phyloP scores from a whole-genome alignment of 75 land plant genomes.

The Cryptomeria japonica region DNA sequence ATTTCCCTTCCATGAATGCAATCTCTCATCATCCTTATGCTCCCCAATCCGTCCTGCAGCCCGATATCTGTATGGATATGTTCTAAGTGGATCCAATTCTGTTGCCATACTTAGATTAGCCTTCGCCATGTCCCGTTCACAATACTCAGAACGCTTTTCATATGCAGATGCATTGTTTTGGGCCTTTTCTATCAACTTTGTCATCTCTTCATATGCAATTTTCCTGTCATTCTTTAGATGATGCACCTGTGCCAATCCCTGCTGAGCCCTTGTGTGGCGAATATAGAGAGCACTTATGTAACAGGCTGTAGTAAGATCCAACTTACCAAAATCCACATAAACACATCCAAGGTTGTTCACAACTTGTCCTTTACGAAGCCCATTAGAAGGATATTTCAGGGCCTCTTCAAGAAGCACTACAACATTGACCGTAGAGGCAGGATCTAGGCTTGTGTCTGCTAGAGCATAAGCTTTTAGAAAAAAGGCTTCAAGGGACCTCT shows the following conservation, averaged over 20 bases:
- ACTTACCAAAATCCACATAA: constrained; percentile 80
- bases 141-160: constrained; percentile 92
- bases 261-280: constrained; percentile 92
- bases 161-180: constrained; percentile 89
- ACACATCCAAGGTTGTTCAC: constrained; percentile 84
- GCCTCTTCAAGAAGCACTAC: constrained; percentile 70
- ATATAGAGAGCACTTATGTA: constrained; percentile 79
- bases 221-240: constrained; percentile 68
- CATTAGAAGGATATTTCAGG: constrained; percentile 80
- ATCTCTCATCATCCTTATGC: too few relatives aligned
- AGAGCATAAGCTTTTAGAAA: too few relatives aligned
- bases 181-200: constrained; percentile 88
- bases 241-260: constrained; percentile 85
- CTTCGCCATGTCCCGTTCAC: constrained; percentile 87
- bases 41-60: too few relatives aligned
- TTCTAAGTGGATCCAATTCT: constrained; percentile 79
- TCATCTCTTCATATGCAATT: constrained; percentile 93
- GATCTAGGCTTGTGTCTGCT: too few relatives aligned
- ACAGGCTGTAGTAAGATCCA: constrained; percentile 75
- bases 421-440: constrained; percentile 17
- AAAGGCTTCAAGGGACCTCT: too few relatives aligned
- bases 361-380: constrained; percentile 90
- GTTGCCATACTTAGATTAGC: constrained; percentile 87
- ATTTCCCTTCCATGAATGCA: too few relatives aligned
- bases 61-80: constrained; percentile 93